These are phyloP conservation scores for Arthrobotrys conoides DNA, from an alignment of 2,329 filamentous ascomycete genomes.

Conservation along the genomic window DNA sequence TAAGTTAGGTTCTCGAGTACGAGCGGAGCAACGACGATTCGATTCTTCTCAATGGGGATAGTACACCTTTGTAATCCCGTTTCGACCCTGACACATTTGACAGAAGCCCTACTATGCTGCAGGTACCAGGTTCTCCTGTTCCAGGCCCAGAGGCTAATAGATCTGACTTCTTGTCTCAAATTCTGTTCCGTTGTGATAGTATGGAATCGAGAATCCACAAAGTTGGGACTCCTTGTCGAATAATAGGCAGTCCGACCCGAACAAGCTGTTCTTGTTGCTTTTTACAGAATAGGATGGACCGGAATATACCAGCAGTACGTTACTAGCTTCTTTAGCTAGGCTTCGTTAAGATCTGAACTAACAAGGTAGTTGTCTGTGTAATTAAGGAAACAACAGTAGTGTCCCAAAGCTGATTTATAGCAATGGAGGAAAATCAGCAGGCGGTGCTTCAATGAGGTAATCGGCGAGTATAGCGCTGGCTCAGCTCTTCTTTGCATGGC, in stretches of 20 bases:
- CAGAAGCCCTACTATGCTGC: slow-evolving; percentile 53
- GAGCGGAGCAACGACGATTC: slow-evolving; percentile 37
- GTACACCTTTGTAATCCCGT: slow-evolving; percentile 39
- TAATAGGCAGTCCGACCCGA: slow-evolving; percentile 52
- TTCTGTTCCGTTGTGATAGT: slow-evolving; percentile 26
- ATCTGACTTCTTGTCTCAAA: slow-evolving; percentile 39
- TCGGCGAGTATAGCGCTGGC: slow-evolving; percentile 56
- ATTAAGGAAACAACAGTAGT: slow-evolving; percentile 38
- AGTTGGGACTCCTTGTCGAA: slow-evolving; percentile 43
- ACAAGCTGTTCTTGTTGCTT: slow-evolving; percentile 51
- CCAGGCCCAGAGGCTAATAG: slow-evolving; percentile 37
- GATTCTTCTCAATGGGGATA: slow-evolving; percentile 32
- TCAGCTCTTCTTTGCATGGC: slow-evolving; percentile 51
- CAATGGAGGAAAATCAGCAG: slow-evolving; percentile 42
- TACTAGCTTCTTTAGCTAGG: slow-evolving; percentile 46
- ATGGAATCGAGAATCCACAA: slow-evolving; percentile 28
- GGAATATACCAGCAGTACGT: slow-evolving; percentile 46
- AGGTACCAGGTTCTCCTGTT: slow-evolving; percentile 61
- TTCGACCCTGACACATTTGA: slow-evolving; percentile 48
- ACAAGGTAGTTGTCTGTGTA: slow-evolving; percentile 22
- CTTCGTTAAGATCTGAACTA: slow-evolving; percentile 34
- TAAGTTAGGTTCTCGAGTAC: slow-evolving; percentile 18
- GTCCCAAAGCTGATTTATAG: slow-evolving; percentile 54
- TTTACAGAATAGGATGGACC: slow-evolving; percentile 33
- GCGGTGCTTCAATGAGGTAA: slow-evolving; percentile 47